Evolutionary conservation across 495 filamentous ascomycete species (phyloP).

Genomic region (Aspergillus mulundensis): DNA sequence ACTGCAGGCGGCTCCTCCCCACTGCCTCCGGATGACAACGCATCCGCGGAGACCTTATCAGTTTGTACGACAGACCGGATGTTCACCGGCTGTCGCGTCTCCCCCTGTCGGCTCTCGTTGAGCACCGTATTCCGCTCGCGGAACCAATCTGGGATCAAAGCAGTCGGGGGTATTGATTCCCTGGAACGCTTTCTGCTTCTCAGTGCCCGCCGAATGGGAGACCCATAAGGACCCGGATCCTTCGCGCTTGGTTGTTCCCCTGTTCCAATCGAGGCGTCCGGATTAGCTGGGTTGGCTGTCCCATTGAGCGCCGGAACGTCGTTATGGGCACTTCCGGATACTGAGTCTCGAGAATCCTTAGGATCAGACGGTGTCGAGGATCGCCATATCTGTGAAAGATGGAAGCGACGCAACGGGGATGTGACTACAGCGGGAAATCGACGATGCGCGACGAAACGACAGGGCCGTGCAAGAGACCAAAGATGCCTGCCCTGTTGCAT

Average conservation of each 20-base stretch:
- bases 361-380: conserved; percentile 35
- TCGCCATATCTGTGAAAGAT: conserved; percentile 32
- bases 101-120: conserved; percentile 9
- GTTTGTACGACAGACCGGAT: conserved; percentile 20
- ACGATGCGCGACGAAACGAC: conserved; percentile 42
- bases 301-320: conserved; percentile 22
- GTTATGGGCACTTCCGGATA: conserved; percentile 21
- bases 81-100: conserved; percentile 25
- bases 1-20: conserved; percentile 20
- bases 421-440: conserved; percentile 32
- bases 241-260: conserved; percentile 22
- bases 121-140: conserved; percentile 32
- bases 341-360: conserved; percentile 20
- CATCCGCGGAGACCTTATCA: conserved; percentile 10
- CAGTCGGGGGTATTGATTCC: conserved; percentile 15
- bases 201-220: conserved; percentile 37
- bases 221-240: conserved; percentile 34
- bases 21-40: conserved; percentile 20
- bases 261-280: conserved; percentile 13
- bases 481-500: conserved; percentile 36
- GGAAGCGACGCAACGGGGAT: conserved; percentile 32
- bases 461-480: conserved; percentile 35
- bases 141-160: conserved; percentile 40
- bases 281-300: conserved; percentile 13
- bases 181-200: conserved; percentile 29